Evolutionary conservation across 345 rosid genomes (phyloP).

Genomic region (rapeseed (Brassica napus)): Da-Ae NC_063436.1:31521501-31522000

Average conservation of each 20-base stretch:
- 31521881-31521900: conserved; percentile 84
- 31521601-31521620: neutral
- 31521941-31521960: conserved; percentile 81
- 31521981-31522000: conserved; percentile 65
- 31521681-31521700: conserved; percentile 17
- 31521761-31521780: conserved; percentile 94
- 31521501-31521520: too few relatives aligned
- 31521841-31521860: conserved; percentile 21
- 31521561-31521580: too few relatives aligned
- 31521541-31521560: too few relatives aligned
- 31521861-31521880: conserved; percentile 63
- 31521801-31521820: conserved; percentile 82
- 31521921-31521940: conserved; percentile 92
- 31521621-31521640: conserved; percentile 7
- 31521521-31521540: too few relatives aligned
- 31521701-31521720: conserved; percentile 2
- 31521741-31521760: conserved; percentile 98
- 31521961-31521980: conserved; percentile 87
- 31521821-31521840: conserved; percentile 43
- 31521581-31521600: neutral
- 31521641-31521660: conserved; percentile 3
- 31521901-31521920: conserved; percentile 89
- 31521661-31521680: conserved; percentile 12
- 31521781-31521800: conserved; percentile 80
- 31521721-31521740: conserved; percentile 52